Percentiles rank a stretch among this genome's conserved stretches.
These are phyloP conservation scores for Curvularia hawaiiensis DNA, from an alignment of 2,329 filamentous ascomycete genomes.

Conservation along the genomic window DNA sequence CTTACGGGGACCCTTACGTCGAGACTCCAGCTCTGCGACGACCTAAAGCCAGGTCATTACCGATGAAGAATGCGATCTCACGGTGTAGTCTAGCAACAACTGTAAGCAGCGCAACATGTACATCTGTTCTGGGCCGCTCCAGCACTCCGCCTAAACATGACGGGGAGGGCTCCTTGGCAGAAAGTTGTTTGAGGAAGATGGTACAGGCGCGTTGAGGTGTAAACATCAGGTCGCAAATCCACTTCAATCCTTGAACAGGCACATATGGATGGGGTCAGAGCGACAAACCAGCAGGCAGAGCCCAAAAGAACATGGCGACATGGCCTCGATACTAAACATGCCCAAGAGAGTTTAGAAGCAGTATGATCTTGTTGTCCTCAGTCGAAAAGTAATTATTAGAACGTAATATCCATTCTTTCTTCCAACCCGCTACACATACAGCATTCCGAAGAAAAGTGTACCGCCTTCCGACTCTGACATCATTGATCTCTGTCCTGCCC, in stretches of 20 bases:
- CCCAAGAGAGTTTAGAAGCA: not conserved
- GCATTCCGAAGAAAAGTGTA: not conserved
- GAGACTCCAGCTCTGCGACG: not conserved
- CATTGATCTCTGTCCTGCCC: not conserved
- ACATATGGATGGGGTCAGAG: not conserved
- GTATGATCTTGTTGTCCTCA: not conserved
- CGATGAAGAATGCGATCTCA: constrained; percentile 9
- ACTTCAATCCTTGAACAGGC: not conserved
- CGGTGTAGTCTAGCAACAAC: not conserved
- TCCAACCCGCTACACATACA: not conserved
- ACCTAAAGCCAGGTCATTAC: constrained; percentile 1
- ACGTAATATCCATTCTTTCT: not conserved
- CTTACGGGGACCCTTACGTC: constrained; percentile 5
- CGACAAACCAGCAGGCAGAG: not conserved
- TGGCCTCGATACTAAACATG: not conserved
- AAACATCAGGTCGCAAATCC: not conserved
- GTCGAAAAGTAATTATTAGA: not conserved
- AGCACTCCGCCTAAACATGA: not conserved
- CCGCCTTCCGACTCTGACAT: not conserved
- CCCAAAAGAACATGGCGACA: not conserved
- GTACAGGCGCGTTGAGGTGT: not conserved
- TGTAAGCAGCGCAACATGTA: not conserved
- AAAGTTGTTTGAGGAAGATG: not conserved
- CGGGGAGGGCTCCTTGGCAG: not conserved
- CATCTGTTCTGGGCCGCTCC: not conserved